Base-by-base conservation (phyloP, 768 basidiomycete genomes). In the Nidularia sp. region DNA sequence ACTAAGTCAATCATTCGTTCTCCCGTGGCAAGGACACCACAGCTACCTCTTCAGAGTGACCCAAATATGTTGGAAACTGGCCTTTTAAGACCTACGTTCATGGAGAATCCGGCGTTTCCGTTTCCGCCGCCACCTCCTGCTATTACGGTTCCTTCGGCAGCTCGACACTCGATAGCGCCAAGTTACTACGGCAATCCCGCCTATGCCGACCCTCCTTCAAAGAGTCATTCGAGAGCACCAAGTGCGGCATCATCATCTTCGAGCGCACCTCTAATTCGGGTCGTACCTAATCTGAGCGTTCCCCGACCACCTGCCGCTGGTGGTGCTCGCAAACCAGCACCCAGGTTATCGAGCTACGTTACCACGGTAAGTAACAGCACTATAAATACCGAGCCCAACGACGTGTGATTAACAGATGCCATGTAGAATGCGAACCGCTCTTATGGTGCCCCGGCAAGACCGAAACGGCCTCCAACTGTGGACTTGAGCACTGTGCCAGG, bases 141-240 rank as follows among this genome's bases (percentile, higher is more conserved):
- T 59, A 0, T 39, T 50, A 22, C 43, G 50, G 12, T 50, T 53
- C 18, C 55, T 55, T 32, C 54, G 60, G 18, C 51, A 53, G 49
- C 43, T 56, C 46, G 62, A 49, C 69, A 68, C 47, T 72, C 71
- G 1, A 69, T 72, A 39, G 68, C 72, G 50, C 70, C 71, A n/a
- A 73, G 71, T 56, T 70, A 72, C 54, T 73, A 71, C 51, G 67
- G 66, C n/a, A 60, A 66, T 51, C 62, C 65, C 2, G 52, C 58
- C 13, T 63, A 57, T 53, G 55, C 57, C n/a, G 15, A 41, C 4
- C 10, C 15, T 10, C 10, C 39, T 10, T 5, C 10, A 41, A 41
- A 10, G 39, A 55, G 51, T 35, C 57, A 67, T 32, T 58, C 60
- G 34, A 46, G 64, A 48, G 59, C 48, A 15, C 53, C 34, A 56